Base-by-base conservation (phyloP, 1,139 yeast genomes). In the Suhomyces choctaworum region DNA sequence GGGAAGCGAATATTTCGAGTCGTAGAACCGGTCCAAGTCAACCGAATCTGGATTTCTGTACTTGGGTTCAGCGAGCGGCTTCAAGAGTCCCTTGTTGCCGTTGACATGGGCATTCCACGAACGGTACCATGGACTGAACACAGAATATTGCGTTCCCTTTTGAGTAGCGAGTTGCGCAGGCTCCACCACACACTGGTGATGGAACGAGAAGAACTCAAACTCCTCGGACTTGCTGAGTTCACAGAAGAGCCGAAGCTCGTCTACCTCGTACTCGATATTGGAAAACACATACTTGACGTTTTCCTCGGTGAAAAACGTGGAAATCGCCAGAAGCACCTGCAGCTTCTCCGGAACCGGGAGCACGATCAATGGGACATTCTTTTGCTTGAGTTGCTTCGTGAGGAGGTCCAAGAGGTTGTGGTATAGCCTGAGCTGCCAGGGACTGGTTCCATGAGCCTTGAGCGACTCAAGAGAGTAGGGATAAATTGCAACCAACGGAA, bases 71-170 rank as follows among this genome's bases (percentile, higher is more conserved):
- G 29, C 25, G n/a, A 15, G 19, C 11, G 33, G 35, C 16, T 36
- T 27, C 29, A 39, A 32, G 4, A 37, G 9, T 4, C 32, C 16
- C 9, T 37, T 40, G 8, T 40, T 21, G 11, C 24, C 29, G 13
- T 58, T 47, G 22, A 66, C 41, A 31, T 56, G 48, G 7, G 51
- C 48, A 4, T 57, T 48, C 82, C 82, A 77, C 11, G 66, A 63
- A 34, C 62, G 64, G 50, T 62, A 73, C 76, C 76, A 77, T 0
- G 80, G 80, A 4, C 78, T 66, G 47, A 75, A 77, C 4, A 75
- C 76, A 2, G 74, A 65, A 39, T 66, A 73, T 28, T 70, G 77
- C 2, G 70, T 62, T 1, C 77, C 76, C 37, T 66, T 65, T 24
- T 66, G 64, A 0, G 78, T 62, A 5, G 51, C 54, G 32, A 77